Base-by-base conservation (phyloP, 805 yeast species). In the Zygotorulaspora sp. region DNA sequence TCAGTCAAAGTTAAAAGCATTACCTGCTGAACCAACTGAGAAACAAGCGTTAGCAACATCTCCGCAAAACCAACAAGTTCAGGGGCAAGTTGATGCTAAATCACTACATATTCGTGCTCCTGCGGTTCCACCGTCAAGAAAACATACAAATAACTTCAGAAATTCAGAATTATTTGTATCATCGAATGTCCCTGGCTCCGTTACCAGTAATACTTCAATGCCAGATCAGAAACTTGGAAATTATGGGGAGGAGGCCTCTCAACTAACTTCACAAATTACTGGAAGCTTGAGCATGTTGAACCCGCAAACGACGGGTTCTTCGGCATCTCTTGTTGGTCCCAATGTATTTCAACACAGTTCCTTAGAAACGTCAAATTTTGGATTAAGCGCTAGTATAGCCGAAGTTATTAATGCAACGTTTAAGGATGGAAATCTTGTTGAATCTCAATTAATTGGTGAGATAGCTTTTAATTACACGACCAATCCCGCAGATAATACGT, bases 321-420 rank as follows among this genome's bases (percentile, higher is more conserved):
- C 70, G 3, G 32, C 62, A 56, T 22, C 52, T 18, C 24, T 46
- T n/a, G 33, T 30, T 11, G 42, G 47, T 1, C 61, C 54, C 38
- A 52, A 56, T 2, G 53, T 65, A 43, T 66, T 70, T 55, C 74
- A 67, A 45, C 83, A 75, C 55, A 72, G 80, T 24, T 21, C 50
- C 10, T 35, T 41, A 6, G 67, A 74, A 18, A 63, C 72, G 10
- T 41, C 53, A 12, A 56, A 60, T 30, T 72, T 77, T n/a, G 94
- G 92, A 2, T 67, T 90, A 48, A 85, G 81, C 51, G 79, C 89
- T 2, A 82, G 94, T 32, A 67, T 88, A 46, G 89, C 92, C n/a
- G 97, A 90, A 64, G 78, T 83, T 9, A 69, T 86, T 45, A 80
- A 78, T 55, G 95, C 87, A 4, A 71, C 74, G 13, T 80, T 80